Conservation (phyloP, 768 basidiomycete species). For the Tulasnella sp. region DNA sequence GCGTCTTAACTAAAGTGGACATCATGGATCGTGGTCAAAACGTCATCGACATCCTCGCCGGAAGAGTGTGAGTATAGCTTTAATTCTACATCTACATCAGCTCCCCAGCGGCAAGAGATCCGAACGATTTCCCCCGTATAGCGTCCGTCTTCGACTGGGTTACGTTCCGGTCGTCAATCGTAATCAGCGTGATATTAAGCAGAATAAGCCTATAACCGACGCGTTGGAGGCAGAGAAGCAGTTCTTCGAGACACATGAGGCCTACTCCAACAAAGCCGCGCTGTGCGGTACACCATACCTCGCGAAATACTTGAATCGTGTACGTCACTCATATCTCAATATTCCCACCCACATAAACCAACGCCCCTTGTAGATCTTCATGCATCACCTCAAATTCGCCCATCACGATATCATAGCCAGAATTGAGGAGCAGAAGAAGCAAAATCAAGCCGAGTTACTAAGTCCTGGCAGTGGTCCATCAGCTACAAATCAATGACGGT, state of each 20-base stretch:
- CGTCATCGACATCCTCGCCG: constrained; percentile 97
- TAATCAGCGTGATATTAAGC: constrained; percentile 94
- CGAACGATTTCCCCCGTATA: too few relatives aligned
- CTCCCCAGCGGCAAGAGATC: too few relatives aligned
- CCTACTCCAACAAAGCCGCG: constrained; percentile 87
- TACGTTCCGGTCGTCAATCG: constrained; percentile 97
- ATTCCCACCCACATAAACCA: neutral
- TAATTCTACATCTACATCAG: too few relatives aligned
- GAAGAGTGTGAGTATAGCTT: constrained; percentile 29
- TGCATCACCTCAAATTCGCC: constrained; percentile 96
- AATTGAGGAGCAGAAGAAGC: constrained; percentile 82
- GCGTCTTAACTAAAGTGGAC: constrained; percentile 98
- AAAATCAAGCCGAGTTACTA: constrained; percentile 73
- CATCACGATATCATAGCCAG: constrained; percentile 96
- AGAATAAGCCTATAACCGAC: constrained; percentile 66
- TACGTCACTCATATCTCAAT: constrained; percentile 28
- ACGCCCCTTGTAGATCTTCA: constrained; percentile 68
- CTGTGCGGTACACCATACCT: constrained; percentile 94
- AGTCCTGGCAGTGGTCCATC: constrained; percentile 75
- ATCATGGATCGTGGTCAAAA: constrained; percentile 98
- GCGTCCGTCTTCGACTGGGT: constrained; percentile 85
- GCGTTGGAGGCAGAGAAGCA: constrained; percentile 85
- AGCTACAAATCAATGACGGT: too few relatives aligned
- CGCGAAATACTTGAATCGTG: constrained; percentile 89
- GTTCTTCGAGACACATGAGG: constrained; percentile 90